Percentiles rank a stretch among this genome's conserved stretches.
These are phyloP conservation scores for Hyaloscypha bicolor DNA, from an alignment of 495 filamentous ascomycete genomes.

Conservation along the genomic window DNA sequence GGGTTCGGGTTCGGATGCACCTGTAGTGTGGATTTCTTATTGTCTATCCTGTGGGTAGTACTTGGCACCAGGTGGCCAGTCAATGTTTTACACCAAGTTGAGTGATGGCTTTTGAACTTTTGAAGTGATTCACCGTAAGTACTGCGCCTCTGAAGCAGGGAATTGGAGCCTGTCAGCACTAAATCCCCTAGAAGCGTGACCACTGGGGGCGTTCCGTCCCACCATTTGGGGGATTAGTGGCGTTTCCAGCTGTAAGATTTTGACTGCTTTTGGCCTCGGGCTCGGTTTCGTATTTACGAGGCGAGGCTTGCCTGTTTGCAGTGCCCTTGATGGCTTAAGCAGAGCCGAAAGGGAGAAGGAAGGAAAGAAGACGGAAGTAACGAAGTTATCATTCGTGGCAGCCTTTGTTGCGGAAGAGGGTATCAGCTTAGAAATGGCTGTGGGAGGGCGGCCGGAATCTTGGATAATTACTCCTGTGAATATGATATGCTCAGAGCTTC, in stretches of 20 bases:
- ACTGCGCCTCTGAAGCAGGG: not conserved
- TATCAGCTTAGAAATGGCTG: constrained; percentile 3
- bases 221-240: too few species aligned
- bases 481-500: not conserved
- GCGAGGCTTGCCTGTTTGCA: constrained; percentile 8
- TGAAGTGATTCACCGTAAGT: not conserved
- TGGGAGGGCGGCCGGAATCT: not conserved
- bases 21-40: too few species aligned
- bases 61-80: not conserved
- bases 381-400: constrained; percentile 18
- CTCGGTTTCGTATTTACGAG: too few species aligned
- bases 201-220: too few species aligned
- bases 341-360: constrained; percentile 18
- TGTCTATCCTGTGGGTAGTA: too few species aligned
- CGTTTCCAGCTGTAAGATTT: too few species aligned
- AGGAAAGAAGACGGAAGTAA: constrained; percentile 19
- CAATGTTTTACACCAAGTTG: not conserved
- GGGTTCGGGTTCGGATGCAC: not conserved
- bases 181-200: too few species aligned
- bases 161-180: not conserved
- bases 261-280: too few species aligned
- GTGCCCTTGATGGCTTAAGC: constrained; percentile 25
- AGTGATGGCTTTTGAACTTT: not conserved
- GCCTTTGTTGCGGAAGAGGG: constrained; percentile 17
- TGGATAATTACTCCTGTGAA: not conserved